Conservation (phyloP, 805 yeast species). For the Teunomyces barrocoloradensis region DNA sequence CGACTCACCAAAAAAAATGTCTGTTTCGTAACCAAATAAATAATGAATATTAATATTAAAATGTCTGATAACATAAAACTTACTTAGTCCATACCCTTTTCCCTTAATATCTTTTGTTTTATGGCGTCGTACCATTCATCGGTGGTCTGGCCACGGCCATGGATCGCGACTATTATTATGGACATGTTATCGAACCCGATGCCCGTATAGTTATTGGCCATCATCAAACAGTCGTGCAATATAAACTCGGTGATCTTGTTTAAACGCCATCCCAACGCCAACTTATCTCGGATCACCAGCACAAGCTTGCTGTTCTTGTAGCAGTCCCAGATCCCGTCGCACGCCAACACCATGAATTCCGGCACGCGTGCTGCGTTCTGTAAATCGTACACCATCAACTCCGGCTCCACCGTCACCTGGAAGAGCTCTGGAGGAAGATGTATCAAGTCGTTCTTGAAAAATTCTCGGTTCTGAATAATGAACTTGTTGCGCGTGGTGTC, state of each 20-base stretch:
- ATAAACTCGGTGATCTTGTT: slow-evolving; percentile 58
- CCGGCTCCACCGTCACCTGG: slow-evolving; percentile 46
- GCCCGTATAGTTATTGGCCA: slow-evolving; percentile 74
- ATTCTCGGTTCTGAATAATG: slow-evolving; percentile 20
- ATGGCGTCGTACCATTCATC: slow-evolving; percentile 60
- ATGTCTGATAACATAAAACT: background rate
- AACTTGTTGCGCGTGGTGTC: slow-evolving; percentile 29
- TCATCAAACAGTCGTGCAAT: slow-evolving; percentile 62
- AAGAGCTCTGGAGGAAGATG: slow-evolving; percentile 42
- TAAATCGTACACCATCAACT: slow-evolving; percentile 37
- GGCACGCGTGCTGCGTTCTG: slow-evolving; percentile 15
- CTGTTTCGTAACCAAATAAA: background rate
- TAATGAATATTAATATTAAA: background rate
- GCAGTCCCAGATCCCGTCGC: slow-evolving; percentile 50
- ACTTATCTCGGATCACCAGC: slow-evolving; percentile 52
- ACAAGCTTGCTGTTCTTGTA: slow-evolving; percentile 55
- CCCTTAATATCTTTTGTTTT: slow-evolving; percentile 33
- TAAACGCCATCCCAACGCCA: slow-evolving; percentile 55
- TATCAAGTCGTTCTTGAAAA: slow-evolving; percentile 25
- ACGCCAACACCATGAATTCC: slow-evolving; percentile 42
- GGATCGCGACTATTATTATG: slow-evolving; percentile 62
- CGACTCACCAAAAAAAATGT: background rate
- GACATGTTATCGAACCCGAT: slow-evolving; percentile 86
- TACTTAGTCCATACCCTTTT: slow-evolving; percentile 4
- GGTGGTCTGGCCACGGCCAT: slow-evolving; percentile 40